A percentile compares a stretch with the other conserved stretches of the same genome.
Conservation (phyloP, 2,329 filamentous ascomycete species). For the Calycina herbarum region DNA sequence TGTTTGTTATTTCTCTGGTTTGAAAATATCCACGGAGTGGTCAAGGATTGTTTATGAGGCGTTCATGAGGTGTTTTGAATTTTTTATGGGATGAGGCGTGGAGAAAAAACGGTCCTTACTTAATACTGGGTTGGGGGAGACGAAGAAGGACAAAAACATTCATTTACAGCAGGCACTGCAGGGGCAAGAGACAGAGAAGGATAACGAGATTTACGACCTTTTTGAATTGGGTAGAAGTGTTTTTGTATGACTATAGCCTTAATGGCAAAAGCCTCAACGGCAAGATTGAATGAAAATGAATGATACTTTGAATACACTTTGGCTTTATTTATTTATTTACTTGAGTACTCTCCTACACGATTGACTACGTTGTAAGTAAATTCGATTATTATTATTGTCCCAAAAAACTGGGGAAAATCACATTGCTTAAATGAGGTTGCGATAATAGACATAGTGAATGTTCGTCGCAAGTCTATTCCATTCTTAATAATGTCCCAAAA, state of each 20-base stretch:
- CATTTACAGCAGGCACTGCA: background rate
- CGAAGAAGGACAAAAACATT: conserved; percentile 3
- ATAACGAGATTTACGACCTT: background rate
- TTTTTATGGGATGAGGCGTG: background rate
- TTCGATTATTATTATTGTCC: no score
- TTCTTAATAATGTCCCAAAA: background rate
- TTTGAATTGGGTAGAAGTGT: background rate
- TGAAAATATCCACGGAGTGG: background rate
- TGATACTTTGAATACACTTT: background rate
- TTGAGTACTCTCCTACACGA: no score
- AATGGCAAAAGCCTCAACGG: conserved; percentile 8
- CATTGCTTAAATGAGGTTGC: no score
- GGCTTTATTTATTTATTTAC: no score
- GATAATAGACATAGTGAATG: no score
- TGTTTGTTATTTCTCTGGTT: background rate
- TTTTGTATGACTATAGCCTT: conserved; percentile 6
- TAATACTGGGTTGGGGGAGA: no score
- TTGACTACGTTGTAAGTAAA: no score
- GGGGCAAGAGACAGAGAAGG: background rate
- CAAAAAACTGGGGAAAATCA: no score
- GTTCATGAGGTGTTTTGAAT: background rate
- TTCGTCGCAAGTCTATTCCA: background rate
- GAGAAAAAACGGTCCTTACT: no score
- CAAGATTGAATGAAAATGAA: conserved; percentile 2
- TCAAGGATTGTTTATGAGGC: background rate